A percentile compares a stretch with the other conserved stretches of the same genome.
phyloP scores from a whole-genome alignment of 2,329 filamentous ascomycete genomes.

The Aspergillus tanneri region DNA sequence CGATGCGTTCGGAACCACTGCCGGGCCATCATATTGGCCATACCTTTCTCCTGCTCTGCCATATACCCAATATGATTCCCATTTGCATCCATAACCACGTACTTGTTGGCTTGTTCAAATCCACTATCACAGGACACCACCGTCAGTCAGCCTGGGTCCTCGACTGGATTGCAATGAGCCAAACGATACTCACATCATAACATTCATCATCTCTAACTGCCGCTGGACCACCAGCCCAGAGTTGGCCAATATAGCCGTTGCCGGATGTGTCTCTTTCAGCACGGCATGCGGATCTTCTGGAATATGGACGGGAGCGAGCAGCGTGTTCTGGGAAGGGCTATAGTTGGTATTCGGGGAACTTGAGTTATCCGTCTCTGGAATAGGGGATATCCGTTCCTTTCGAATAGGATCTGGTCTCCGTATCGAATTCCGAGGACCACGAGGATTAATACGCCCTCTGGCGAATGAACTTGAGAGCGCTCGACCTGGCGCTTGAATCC shows the following conservation, averaged over 20 bases:
- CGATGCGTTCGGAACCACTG: slow-evolving; percentile 63
- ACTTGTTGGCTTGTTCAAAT: slow-evolving; percentile 66
- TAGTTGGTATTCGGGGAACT: slow-evolving; percentile 46
- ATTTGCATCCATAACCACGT: slow-evolving; percentile 63
- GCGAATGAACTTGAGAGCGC: slow-evolving; percentile 28
- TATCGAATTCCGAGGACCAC: slow-evolving; percentile 33
- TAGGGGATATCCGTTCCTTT: slow-evolving; percentile 7
- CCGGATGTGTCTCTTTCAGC: slow-evolving; percentile 59
- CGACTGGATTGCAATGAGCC: not conserved
- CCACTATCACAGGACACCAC: slow-evolving; percentile 39
- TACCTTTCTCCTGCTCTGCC: slow-evolving; percentile 61
- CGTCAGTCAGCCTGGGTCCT: slow-evolving; percentile 7
- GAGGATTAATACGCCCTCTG: slow-evolving; percentile 25
- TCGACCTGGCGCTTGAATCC: slow-evolving; percentile 22
- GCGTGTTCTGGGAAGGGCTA: slow-evolving; percentile 44
- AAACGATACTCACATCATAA: slow-evolving; percentile 50
- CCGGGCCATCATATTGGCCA: slow-evolving; percentile 56
- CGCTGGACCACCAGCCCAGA: slow-evolving; percentile 62
- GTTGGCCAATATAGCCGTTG: slow-evolving; percentile 58
- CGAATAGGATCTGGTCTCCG: slow-evolving; percentile 25
- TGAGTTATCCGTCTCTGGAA: slow-evolving; percentile 15
- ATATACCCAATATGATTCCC: slow-evolving; percentile 65
- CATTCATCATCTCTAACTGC: slow-evolving; percentile 65
- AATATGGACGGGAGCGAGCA: slow-evolving; percentile 61
- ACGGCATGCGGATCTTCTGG: slow-evolving; percentile 61